Conservation (phyloP, 345 rosid species). For the Boechera stricta region DNA sequence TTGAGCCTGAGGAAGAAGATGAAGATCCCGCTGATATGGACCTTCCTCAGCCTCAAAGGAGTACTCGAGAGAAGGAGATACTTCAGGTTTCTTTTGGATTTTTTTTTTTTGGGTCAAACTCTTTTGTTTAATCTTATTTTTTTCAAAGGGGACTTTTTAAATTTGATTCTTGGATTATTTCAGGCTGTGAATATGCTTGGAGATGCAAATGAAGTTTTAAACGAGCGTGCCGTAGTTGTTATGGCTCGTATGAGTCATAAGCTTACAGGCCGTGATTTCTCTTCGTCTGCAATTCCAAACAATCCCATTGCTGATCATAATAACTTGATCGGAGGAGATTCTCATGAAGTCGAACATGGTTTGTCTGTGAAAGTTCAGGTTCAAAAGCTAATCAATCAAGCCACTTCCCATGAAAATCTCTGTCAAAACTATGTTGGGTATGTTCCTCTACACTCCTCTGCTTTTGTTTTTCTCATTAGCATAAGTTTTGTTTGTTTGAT, state of each 20-base stretch:
- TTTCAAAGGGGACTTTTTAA: neutral
- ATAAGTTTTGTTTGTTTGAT: conserved; percentile 3
- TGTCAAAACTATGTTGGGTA: conserved; percentile 99
- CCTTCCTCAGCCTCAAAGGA: conserved; percentile 88
- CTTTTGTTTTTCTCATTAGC: neutral
- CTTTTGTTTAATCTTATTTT: too few species aligned
- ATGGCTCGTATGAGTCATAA: conserved; percentile 95
- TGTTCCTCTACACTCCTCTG: conserved; percentile 32
- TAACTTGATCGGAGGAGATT: conserved; percentile 76
- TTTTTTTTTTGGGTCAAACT: too few species aligned
- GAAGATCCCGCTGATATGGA: conserved; percentile 68
- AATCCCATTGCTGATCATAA: conserved; percentile 65
- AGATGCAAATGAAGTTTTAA: conserved; percentile 95
- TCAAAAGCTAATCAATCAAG: conserved; percentile 89
- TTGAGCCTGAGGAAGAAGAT: conserved; percentile 54
- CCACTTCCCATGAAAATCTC: conserved; percentile 83
- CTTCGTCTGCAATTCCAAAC: conserved; percentile 57
- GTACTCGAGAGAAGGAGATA: conserved; percentile 92
- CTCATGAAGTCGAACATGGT: conserved; percentile 87
- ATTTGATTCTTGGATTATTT: conserved; percentile 21
- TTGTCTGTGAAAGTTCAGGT: conserved; percentile 94
- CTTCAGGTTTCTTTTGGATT: conserved; percentile 65
- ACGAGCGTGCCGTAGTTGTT: conserved; percentile 91
- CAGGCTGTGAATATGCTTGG: conserved; percentile 98
- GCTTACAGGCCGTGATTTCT: conserved; percentile 95